These are phyloP conservation scores for Tubosaeta brunneosetosa DNA, from an alignment of 768 basidiomycete genomes.

Conservation along the genomic window DNA sequence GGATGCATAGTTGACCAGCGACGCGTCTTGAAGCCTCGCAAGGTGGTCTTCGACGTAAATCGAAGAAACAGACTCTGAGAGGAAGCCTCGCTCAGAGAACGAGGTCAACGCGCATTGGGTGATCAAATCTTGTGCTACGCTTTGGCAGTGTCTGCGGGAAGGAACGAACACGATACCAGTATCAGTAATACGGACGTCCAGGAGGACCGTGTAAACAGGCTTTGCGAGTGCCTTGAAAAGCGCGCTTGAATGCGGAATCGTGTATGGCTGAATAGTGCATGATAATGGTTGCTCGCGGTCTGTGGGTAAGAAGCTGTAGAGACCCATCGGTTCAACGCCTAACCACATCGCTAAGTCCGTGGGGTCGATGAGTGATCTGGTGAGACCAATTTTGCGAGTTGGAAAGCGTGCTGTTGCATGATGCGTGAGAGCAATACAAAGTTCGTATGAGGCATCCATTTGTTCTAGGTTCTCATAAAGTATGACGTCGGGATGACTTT, in stretches of 20 bases:
- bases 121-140: slow-evolving; percentile 77
- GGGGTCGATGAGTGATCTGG: slow-evolving; percentile 76
- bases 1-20: slow-evolving; percentile 66
- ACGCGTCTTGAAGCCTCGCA: slow-evolving; percentile 53
- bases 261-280: slow-evolving; percentile 70
- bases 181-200: slow-evolving; percentile 37
- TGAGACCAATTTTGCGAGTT: slow-evolving; percentile 73
- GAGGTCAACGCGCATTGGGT: slow-evolving; percentile 80
- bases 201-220: slow-evolving; percentile 78
- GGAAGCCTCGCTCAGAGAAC: slow-evolving; percentile 64
- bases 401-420: slow-evolving; percentile 56
- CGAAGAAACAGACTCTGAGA: slow-evolving; percentile 44
- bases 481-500: slow-evolving; percentile 53
- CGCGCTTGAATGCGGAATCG: slow-evolving; percentile 79
- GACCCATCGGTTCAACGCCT: slow-evolving; percentile 53
- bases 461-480: slow-evolving; percentile 85
- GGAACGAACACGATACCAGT: slow-evolving; percentile 84
- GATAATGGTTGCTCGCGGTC: slow-evolving; percentile 79
- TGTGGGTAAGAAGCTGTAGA: slow-evolving; percentile 75
- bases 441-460: slow-evolving; percentile 76
- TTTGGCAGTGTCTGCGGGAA: slow-evolving; percentile 68
- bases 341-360: slow-evolving; percentile 83
- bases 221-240: slow-evolving; percentile 91
- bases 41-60: slow-evolving; percentile 59
- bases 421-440: slow-evolving; percentile 69